phyloP scores from a whole-genome alignment of 805 yeast genomes.

The Suhomyces xylopsoci region DNA sequence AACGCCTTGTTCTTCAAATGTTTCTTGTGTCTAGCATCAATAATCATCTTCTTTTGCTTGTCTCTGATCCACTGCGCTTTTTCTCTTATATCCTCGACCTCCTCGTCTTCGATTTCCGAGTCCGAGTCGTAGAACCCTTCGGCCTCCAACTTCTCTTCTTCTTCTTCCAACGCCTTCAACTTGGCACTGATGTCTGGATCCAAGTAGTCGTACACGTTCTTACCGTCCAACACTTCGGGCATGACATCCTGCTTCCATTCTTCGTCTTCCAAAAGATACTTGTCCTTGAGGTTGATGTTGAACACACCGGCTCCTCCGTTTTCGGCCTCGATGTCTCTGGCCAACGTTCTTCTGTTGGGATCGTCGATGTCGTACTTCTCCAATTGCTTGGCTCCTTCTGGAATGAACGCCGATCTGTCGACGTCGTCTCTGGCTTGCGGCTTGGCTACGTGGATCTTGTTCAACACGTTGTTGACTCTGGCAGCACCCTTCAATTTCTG shows the following conservation, averaged over 20 bases:
- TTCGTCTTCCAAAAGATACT: slow-evolving; percentile 88
- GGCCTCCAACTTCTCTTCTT: slow-evolving; percentile 87
- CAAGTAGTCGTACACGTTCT: slow-evolving; percentile 93
- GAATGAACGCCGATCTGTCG: slow-evolving; percentile 76
- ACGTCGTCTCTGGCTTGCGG: slow-evolving; percentile 88
- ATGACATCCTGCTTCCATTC: slow-evolving; percentile 96
- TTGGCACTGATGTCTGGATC: slow-evolving; percentile 94
- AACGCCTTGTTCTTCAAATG: slow-evolving; percentile 81
- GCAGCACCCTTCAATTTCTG: slow-evolving; percentile 92
- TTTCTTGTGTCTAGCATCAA: slow-evolving; percentile 83
- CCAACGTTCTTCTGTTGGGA: slow-evolving; percentile 76
- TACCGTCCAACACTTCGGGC: slow-evolving; percentile 96
- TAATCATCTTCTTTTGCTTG: slow-evolving; percentile 90
- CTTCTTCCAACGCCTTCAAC: slow-evolving; percentile 92
- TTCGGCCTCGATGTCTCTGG: slow-evolving; percentile 86
- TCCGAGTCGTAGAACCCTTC: slow-evolving; percentile 97
- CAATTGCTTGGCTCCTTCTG: slow-evolving; percentile 62
- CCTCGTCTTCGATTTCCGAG: slow-evolving; percentile 55
- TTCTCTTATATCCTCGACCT: slow-evolving; percentile 53
- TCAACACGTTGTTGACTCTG: slow-evolving; percentile 81
- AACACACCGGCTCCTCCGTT: slow-evolving; percentile 99
- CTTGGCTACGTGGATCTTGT: slow-evolving; percentile 91
- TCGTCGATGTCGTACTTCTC: slow-evolving; percentile 74
- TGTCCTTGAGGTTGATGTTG: slow-evolving; percentile 90
- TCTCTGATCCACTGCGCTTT: slow-evolving; percentile 96